Percentiles rank a stretch among this genome's conserved stretches.
These are phyloP conservation scores for Aquilaria sinensis DNA, from an alignment of 345 rosid species.

Conservation along the genomic window DNA sequence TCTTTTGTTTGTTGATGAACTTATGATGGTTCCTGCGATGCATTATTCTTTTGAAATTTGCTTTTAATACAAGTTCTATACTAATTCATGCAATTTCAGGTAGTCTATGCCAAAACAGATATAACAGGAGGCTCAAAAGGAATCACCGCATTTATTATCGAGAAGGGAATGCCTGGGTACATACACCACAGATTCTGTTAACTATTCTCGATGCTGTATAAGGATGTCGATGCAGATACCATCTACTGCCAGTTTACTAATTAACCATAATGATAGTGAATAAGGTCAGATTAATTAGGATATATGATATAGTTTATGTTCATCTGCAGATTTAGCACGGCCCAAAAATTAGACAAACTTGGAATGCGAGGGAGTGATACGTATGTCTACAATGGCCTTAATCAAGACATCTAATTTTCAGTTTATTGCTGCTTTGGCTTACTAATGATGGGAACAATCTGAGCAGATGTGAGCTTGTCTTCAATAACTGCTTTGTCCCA, in stretches of 20 bases:
- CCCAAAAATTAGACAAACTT: conserved; percentile 94
- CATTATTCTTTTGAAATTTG: too few species aligned
- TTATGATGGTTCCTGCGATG: too few species aligned
- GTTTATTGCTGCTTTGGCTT: conserved; percentile 8
- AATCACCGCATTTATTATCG: conserved; percentile 85
- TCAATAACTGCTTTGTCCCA: conserved; percentile 85
- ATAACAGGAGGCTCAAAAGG: conserved; percentile 77
- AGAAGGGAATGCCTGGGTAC: conserved; percentile 95
- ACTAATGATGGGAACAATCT: conserved; percentile 29
- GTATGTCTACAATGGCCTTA: conserved; percentile 32
- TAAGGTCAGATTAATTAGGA: not conserved
- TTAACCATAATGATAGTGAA: not conserved
- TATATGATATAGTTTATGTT: conserved; percentile 10
- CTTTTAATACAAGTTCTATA: conserved; percentile 11
- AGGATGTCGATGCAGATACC: not conserved
- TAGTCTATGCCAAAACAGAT: conserved; percentile 85
- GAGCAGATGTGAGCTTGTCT: conserved; percentile 89
- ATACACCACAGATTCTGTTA: conserved; percentile 5
- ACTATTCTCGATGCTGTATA: not conserved
- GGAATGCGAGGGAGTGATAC: conserved; percentile 99
- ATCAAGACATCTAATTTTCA: conserved; percentile 13
- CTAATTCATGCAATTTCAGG: conserved; percentile 32
- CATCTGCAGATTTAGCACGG: conserved; percentile 78
- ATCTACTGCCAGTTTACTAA: not conserved
- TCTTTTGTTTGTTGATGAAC: too few species aligned